phyloP scores from a whole-genome alignment of 176 grass and related monocot genomes.

The Elymus sibiricus region DNA sequence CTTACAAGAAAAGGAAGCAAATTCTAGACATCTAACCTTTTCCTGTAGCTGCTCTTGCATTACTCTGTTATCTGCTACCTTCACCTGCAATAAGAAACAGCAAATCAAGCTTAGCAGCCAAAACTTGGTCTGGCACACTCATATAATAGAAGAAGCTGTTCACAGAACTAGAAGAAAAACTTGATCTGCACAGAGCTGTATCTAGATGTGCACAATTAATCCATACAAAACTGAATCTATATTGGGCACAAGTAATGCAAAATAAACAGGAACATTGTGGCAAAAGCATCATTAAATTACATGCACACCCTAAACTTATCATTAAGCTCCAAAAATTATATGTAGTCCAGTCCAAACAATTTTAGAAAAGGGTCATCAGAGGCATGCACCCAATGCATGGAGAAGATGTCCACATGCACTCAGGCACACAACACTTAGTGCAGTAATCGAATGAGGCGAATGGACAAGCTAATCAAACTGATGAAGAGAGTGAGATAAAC shows the following conservation, averaged over 20 bases:
- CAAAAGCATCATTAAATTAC: background rate
- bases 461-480: no score
- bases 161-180: background rate
- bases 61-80: slow-evolving; percentile 93
- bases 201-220: slow-evolving; percentile 8
- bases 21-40: slow-evolving; percentile 53
- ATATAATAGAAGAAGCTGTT: background rate
- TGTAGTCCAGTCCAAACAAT: background rate
- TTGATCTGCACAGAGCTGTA: background rate
- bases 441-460: no score
- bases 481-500: no score
- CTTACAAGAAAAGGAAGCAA: background rate
- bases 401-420: no score
- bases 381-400: no score
- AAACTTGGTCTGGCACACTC: background rate
- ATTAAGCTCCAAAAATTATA: no score
- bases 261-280: background rate
- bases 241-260: background rate
- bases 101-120: slow-evolving; percentile 17
- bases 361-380: no score
- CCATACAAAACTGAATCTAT: background rate
- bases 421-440: no score
- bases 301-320: background rate
- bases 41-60: slow-evolving; percentile 95
- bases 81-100: slow-evolving; percentile 66